Evolutionary conservation across 139 green algal genomes (phyloP), one percentile per base, ranked within the genome.

Genomic region (Asterochloris sp.): DNA sequence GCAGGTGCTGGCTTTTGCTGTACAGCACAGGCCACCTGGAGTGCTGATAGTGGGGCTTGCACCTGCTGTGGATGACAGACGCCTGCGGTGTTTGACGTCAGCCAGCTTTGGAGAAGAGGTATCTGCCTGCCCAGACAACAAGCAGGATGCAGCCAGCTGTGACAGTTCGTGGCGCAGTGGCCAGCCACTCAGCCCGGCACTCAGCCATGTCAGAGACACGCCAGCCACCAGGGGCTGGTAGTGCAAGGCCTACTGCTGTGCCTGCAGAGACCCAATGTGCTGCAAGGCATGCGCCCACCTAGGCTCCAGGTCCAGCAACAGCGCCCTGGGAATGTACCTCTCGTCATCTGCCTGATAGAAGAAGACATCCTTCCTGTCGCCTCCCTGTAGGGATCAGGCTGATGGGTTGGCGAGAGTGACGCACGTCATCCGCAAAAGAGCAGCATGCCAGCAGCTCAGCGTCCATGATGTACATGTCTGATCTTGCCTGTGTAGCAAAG

Each of bases 331-430:
- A 13, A 99, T 94, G 84, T 99, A 99, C 68, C 98, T 95, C 78
- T 99, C 96, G 74, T 99, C 97, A 78, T 99, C 97, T 29, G 97
- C 97, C 83, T 99, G 97, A 85, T 99, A 99, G 88, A 99, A 99
- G 87, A 99, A 99, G 14, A 99, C 95, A 76, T 99, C 97, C 78
- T 99, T 99, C 19, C 97, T 88, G 87, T 99, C 97, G 12, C 91
- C 92, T 21, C 79, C 84, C 84, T 87, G 79, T 60, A 68, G 13
- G 29, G 38, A 27, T 27, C 6, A 17, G 10, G 10, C 28, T n/a
- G 21, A 63, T 60, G 29, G 60, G 19, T 24, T 10, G 12, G 11
- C 8, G 9, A 12, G 0, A 62, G 73, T 13, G 9, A 6, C 2
- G 6, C 38, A 54, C 38, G 38, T 2, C 38, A 54, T 54, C 38